Evolutionary conservation across 192 early-diverging fungal genomes (phyloP), one percentile per base, ranked within the genome.

Genomic region (Chytriomyces confervae): DNA sequence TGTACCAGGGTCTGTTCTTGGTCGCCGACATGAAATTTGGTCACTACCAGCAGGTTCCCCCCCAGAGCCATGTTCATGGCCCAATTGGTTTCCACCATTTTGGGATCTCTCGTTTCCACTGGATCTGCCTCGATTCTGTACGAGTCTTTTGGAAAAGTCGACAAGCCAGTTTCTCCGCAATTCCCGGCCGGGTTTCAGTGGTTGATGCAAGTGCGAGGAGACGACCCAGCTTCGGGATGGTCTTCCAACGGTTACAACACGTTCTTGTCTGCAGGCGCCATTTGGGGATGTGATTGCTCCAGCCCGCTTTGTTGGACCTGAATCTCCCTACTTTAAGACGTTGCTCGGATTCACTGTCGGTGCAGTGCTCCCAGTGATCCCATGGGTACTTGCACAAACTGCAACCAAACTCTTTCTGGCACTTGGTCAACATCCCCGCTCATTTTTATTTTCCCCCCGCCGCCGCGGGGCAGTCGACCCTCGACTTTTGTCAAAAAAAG

Each of bases 51-150:
- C 46, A 72, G 57, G 70, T 24, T 72, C 10, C 70, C 70, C 16
- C 70, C 70, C 18, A 72, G 51, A 29, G 23, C 27, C 47, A 72
- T 72, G 70, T 72, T 72, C 29, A 23, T 72, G n/a, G 47, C 50
- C 24, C 70, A 72, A 81, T 82, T 92, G 18, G 23, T 86, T 6
- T 92, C 93, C 6, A 94, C 93, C 0, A 78, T 94, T 20, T 44
- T 82, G 23, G 92, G 91, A 23, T 89, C 89, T 0, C 83, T 92
- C 67, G 84, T 94, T 24, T 89, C 91, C 67, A 84, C 93, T 45
- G 89, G 86, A 6, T 91, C 91, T 0, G 89, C 92, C 16, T 63
- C 66, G 7, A 45, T 6, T 6, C 23, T 69, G 27, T 69, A 69
- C 23, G 67, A 69, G 45, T 18, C 16, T 44, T 64, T 61, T 13